Evolutionary conservation across 352 stramenopile species (phyloP).

Genomic region (Thraustochytrium striatum): DNA sequence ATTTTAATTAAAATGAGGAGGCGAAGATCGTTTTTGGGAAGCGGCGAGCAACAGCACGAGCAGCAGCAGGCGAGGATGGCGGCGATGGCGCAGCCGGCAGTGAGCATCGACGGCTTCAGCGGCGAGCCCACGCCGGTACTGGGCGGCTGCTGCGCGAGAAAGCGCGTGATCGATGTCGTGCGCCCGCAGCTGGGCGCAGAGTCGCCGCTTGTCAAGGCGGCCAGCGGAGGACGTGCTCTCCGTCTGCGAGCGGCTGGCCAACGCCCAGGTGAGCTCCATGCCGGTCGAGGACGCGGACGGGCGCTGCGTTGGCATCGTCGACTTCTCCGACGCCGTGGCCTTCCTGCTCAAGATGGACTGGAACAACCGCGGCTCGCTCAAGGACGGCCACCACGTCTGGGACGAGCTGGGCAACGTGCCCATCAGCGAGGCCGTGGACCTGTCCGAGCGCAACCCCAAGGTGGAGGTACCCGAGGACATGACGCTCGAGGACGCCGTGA

Average conservation of each 20-base stretch:
- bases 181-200: no score
- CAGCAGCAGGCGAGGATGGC: no score
- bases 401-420: neutral
- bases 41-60: no score
- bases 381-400: neutral
- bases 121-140: no score
- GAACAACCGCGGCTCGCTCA: neutral
- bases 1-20: no score
- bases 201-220: no score
- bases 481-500: constrained; percentile 12
- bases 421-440: constrained; percentile 9
- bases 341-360: constrained; percentile 38
- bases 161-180: no score
- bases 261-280: constrained; percentile 8
- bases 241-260: constrained; percentile 11
- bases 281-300: neutral
- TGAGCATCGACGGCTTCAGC: no score
- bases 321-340: constrained; percentile 38
- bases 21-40: no score
- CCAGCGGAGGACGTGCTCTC: constrained; percentile 17
- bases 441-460: constrained; percentile 1
- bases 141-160: no score
- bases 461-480: neutral
- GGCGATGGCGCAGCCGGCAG: no score
- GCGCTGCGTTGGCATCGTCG: constrained; percentile 16